Evolutionary conservation across 495 filamentous ascomycete species (phyloP), one percentile per base, ranked within the genome.

Genomic region (Talaromyces liani): DNA sequence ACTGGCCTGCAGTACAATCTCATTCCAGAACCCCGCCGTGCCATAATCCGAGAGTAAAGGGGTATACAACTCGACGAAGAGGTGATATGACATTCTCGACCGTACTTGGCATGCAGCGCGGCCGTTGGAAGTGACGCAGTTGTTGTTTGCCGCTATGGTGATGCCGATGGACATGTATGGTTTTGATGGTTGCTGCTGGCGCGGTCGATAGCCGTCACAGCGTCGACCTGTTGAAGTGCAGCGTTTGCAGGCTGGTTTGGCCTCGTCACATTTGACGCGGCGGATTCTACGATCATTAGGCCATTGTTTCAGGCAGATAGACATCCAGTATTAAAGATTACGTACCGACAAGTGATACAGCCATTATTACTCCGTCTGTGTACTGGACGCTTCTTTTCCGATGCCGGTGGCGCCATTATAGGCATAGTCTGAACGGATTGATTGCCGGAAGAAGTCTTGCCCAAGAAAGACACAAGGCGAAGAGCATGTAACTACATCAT

Each of bases 221-320:
- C 66, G 73, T 29, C 81, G 71, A 3, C 80, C 80, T 0, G 77
- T 80, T 31, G 67, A 69, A 20, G 80, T 67, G 68, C 85, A 88
- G 61, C 81, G 79, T 29, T 73, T 72, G 64, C 85, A 88, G 10
- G 73, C 66, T 10, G 85, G 84, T 47, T 82, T 82, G 63, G 70
- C 71, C 71, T 88, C 85, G 72, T 84, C 85, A 74, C 85, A 88
- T 75, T 88, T 88, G 39, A 88, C 85, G 65, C 83, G 79, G 59
- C 85, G 79, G 61, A 79, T 80, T 68, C 85, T 87, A 62, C 14
- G 6, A 45, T n/a, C 14, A 6, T 45, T 45, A 45, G 39, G 1
- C 16, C 6, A 31, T 18, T 1, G 39, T 45, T 6, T 18, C n/a
- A 18, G 3, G 6, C 39, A 5, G 39, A 45, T 18, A 45, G 39